Evolutionary conservation across 352 stramenopile species (phyloP), one percentile per base, ranked within the genome.

Genomic region (Pythium diclinum): DNA sequence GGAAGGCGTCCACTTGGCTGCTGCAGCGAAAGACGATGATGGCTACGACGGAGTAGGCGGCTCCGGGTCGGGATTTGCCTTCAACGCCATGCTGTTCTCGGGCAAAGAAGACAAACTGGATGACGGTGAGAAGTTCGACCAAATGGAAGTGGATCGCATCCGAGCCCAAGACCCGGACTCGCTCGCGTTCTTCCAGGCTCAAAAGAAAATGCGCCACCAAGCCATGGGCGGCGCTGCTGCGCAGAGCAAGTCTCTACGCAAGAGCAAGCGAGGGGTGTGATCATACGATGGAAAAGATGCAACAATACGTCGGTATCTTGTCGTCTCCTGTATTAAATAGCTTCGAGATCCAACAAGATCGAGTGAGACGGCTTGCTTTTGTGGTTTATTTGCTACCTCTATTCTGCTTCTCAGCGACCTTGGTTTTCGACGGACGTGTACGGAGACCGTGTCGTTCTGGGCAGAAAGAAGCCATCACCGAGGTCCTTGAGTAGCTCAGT

Each of bases 121-220:
- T 61, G 91, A 97, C 58, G 86, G 88, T 34, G 92, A 97, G 70
- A 86, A 94, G 61, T 97, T 97, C 46, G 90, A 97, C 30, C 85
- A 93, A 59, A 89, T 97, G 78, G 91, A 97, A 66, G 68, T 96
- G 3, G 88, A 97, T 11, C 83, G 90, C 36, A 73, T 98, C 9
- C 69, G 77, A n/a, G 76, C 81, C 1, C 79, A 97, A 61, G 88
- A 97, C 61, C 90, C 90, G 0, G 89, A 97, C 69, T 93, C 83
- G 33, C 71, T 98, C 16, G 91, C 93, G 3, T 98, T 98, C 61
- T 98, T 97, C 75, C 88, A 96, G 69, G 88, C 85, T 7, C 83
- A 94, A 52, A 91, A 92, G 73, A 92, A 91, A 62, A 92, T 94
- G 85, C 73, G 85, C 5, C 81, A 92, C 55, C 75, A 80, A 6